Base-by-base conservation (phyloP, 2,329 filamentous ascomycete genomes). In the Botrytis hyacinthi region DNA sequence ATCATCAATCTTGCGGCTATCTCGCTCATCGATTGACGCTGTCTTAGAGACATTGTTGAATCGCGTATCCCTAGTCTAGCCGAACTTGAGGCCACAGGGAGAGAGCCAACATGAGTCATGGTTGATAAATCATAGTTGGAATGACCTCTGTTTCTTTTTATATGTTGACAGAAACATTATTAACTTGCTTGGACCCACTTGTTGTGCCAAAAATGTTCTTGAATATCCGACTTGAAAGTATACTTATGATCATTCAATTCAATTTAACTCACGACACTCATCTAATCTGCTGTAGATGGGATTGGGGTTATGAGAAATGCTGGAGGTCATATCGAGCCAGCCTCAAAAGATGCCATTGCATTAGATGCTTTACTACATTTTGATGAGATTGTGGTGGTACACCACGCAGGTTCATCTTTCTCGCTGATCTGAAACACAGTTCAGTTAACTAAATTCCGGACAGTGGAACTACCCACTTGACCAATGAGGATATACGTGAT, bases 331-430 rank as follows among this genome's bases (percentile, higher is more conserved):
- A 72, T 79, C 29, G 69, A 67, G 6, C 78, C 76, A 18, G 73
- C 68, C 40, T 68, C 79, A 4, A 73, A 76, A 20, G 76, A 78
- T 44, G 74, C 80, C 35, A 61, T 79, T 12, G 74, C 77, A 65
- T 70, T 80, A 2, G 77, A 81, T 66, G 62, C 70, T 26, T 72
- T 78, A 37, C 22, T 78, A 22, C 61, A 51, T 4, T 66, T 80
- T 32, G 73, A 70, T 10, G 75, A 80, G 6, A 77, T 80, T 48
- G 73, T 79, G 65, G 74, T 81, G 14, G 74, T 81, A 54, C 78
- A 81, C 40, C 79, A 81, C 67, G 80, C 76, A 40, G 78, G 79
- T 80, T 65, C 26, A 68, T 69, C 5, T 26, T 22, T 40, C 46
- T 44, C 20, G 32, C 4, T 20, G 5, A 46, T 3, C 4, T 46